A percentile compares a stretch with the other conserved stretches of the same genome.
phyloP scores from a whole-genome alignment of 2,329 filamentous ascomycete genomes.

The Pestalotiopsis fici region DNA sequence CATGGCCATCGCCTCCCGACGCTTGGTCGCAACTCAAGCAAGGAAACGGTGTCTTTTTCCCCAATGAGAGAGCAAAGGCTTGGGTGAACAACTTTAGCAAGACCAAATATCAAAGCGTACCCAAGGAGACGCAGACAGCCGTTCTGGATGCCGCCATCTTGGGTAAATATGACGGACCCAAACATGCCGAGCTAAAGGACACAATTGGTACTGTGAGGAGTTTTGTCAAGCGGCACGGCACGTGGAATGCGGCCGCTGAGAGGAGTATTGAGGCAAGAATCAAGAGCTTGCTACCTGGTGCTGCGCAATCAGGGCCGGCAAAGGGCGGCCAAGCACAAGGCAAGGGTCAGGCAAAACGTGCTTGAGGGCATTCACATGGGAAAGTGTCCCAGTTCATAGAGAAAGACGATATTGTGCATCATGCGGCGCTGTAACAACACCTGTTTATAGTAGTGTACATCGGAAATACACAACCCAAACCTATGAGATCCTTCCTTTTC shows the following conservation, averaged over 20 bases:
- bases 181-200: slow-evolving; percentile 27
- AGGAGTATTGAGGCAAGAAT: slow-evolving; percentile 27
- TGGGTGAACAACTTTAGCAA: slow-evolving; percentile 16
- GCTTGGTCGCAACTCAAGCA: slow-evolving; percentile 22
- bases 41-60: slow-evolving; percentile 38
- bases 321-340: too few relatives aligned
- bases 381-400: neutral
- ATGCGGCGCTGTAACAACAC: slow-evolving; percentile 20
- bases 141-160: slow-evolving; percentile 37
- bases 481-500: neutral
- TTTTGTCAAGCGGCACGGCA: slow-evolving; percentile 36
- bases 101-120: slow-evolving; percentile 18
- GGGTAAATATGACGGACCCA: slow-evolving; percentile 36
- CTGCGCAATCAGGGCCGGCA: slow-evolving; percentile 7
- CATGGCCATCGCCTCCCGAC: slow-evolving; percentile 20
- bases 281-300: slow-evolving; percentile 19
- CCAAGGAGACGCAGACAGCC: slow-evolving; percentile 26
- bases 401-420: slow-evolving; percentile 18
- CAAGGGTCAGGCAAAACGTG: slow-evolving; percentile 10
- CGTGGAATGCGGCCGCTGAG: slow-evolving; percentile 24
- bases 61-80: slow-evolving; percentile 31
- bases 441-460: slow-evolving; percentile 22
- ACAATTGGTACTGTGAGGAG: slow-evolving; percentile 30
- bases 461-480: neutral
- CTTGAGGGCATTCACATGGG: slow-evolving; percentile 11